phyloP scores from a whole-genome alignment of 805 yeast species.

The Candida xyloterini region DNA sequence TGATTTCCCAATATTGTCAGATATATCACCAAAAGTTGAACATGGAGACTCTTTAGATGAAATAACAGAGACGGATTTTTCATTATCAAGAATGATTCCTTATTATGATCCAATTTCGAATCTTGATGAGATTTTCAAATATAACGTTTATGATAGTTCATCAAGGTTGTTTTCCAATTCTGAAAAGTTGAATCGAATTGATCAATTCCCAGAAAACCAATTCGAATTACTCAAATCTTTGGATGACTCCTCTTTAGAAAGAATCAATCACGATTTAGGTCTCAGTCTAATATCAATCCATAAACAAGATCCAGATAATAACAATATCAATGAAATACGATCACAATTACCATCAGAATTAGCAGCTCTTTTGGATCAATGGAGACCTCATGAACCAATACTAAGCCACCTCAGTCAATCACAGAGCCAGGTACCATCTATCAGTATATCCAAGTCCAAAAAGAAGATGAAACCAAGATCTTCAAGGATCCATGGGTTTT shows the following conservation, averaged over 20 bases:
- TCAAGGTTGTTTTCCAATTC: slow-evolving; percentile 13
- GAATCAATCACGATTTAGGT: slow-evolving; percentile 8
- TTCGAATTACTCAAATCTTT: slow-evolving; percentile 6
- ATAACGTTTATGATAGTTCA: slow-evolving; percentile 14
- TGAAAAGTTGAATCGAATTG: not conserved
- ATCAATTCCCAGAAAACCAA: slow-evolving; percentile 1
- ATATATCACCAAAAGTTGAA: not conserved
- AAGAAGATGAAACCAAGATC: slow-evolving; percentile 1
- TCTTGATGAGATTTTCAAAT: slow-evolving; percentile 8
- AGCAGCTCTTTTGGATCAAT: slow-evolving; percentile 15
- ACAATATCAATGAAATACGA: slow-evolving; percentile 3
- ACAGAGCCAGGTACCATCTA: slow-evolving; percentile 10
- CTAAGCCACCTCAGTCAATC: slow-evolving; percentile 2
- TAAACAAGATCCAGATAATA: slow-evolving; percentile 1
- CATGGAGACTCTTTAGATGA: not conserved
- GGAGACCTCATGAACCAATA: slow-evolving; percentile 14
- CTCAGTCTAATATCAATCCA: slow-evolving; percentile 11
- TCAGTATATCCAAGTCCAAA: slow-evolving; percentile 10
- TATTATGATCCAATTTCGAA: not conserved
- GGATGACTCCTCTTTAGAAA: not conserved
- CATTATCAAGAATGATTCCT: not conserved
- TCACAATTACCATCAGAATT: slow-evolving; percentile 10
- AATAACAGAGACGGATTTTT: not conserved
- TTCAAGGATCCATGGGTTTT: not conserved
- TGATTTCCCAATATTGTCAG: not conserved